Evolutionary conservation across 345 rosid species (phyloP), one percentile per base, ranked within the genome.

Genomic region (Lepidium africanum): DNA sequence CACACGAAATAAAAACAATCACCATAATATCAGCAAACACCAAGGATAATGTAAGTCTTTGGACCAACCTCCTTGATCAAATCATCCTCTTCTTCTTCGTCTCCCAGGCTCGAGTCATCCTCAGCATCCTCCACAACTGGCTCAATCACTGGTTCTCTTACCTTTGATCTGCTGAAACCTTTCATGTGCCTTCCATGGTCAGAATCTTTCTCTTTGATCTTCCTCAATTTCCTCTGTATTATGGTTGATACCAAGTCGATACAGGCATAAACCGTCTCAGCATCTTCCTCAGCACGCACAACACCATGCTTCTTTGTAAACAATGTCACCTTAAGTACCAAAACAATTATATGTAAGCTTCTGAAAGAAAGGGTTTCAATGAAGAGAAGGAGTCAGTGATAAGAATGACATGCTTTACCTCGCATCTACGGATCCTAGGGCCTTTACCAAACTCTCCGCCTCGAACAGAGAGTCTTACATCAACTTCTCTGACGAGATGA

Each of bases 401-500:
- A 13, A 35, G 32, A 30, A n/a, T 4, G 32, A 17, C 42, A 53
- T 12, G 25, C 1, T 45, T 48, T 67, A 93, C 98, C 97, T 93
- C 97, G 43, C 97, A 93, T 79, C 94, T 78, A 15, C 97, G 84
- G 46, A 90, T 82, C 71, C 81, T 85, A 1, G 96, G 97, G 39
- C 98, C 98, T 81, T 79, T 90, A 38, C 98, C 98, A 13, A 93
- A 80, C 77, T 93, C 98, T 43, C 97, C 97, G 3, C 98, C 98
- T 12, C 97, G 76, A 40, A 85, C 82, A 23, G 98, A 93, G 76
- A 93, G 71, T 63, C 94, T 80, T 21, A 88, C 98, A 79, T 93
- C 98, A 32, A 93, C 96, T 78, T 84, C 96, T 62, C 94, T 81
- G 1, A 88, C 98, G 25, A 87, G 88, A 78, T 88, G 94, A 57